A percentile compares a stretch with the other conserved stretches of the same genome.
These are phyloP conservation scores for Paecilomyces niveus DNA, from an alignment of 2,329 filamentous ascomycete genomes.

Conservation along the genomic window DNA sequence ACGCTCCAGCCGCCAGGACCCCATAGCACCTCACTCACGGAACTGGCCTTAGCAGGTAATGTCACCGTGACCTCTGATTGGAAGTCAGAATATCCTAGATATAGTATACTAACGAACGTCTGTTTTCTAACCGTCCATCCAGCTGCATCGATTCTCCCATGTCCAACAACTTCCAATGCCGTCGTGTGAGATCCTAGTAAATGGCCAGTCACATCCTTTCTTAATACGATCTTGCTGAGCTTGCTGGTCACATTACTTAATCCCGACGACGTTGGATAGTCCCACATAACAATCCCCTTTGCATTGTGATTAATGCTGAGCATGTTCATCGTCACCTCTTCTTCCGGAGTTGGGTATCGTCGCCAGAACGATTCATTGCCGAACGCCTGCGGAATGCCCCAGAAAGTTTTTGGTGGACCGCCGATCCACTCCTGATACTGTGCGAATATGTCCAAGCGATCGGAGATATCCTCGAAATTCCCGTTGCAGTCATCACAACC, in stretches of 20 bases:
- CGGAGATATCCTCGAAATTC: conserved; percentile 46
- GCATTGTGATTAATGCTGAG: conserved; percentile 44
- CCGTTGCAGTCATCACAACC: conserved; percentile 57
- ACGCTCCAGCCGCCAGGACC: not conserved
- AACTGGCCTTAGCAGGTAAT: conserved; percentile 3
- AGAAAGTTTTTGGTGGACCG: conserved; percentile 36
- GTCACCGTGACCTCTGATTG: conserved; percentile 5
- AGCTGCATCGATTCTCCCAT: conserved; percentile 31
- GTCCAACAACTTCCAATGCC: conserved; percentile 15
- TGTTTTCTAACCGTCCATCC: conserved; percentile 31
- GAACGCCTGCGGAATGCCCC: conserved; percentile 47
- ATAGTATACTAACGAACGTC: conserved; percentile 35
- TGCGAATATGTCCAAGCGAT: conserved; percentile 35
- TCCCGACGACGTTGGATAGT: conserved; percentile 35
- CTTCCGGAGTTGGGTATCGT: conserved; percentile 37
- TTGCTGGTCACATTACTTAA: conserved; percentile 25
- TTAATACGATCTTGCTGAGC: conserved; percentile 35
- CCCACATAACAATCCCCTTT: conserved; percentile 45
- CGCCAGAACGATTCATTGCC: conserved; percentile 42
- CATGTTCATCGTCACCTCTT: conserved; percentile 43
- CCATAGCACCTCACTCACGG: not conserved
- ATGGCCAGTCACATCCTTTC: conserved; percentile 23
- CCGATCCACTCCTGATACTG: conserved; percentile 36
- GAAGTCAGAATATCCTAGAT: conserved; percentile 21
- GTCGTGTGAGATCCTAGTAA: conserved; percentile 28